phyloP scores from a whole-genome alignment of 83 land plant genomes.

The Picea abies region DNA sequence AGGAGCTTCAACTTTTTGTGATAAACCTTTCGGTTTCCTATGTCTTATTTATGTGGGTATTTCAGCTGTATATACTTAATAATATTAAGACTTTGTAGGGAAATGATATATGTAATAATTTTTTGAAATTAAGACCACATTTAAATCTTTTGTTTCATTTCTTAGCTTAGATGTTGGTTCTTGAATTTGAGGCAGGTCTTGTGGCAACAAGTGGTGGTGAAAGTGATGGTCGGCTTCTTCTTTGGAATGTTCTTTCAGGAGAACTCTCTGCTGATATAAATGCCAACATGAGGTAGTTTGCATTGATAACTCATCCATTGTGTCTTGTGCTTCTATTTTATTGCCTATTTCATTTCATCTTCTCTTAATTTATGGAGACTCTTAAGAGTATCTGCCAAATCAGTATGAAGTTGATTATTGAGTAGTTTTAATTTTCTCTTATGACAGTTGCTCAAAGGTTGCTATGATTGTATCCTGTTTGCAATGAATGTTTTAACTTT shows the following conservation, averaged over 20 bases:
- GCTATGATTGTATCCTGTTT: neutral
- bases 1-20: too few relatives aligned
- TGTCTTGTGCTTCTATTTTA: neutral
- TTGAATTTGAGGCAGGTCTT: slow-evolving; percentile 39
- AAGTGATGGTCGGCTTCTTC: slow-evolving; percentile 49
- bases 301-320: neutral
- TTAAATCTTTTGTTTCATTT: neutral
- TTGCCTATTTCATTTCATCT: neutral
- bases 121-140: too few relatives aligned
- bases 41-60: too few relatives aligned
- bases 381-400: neutral
- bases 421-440: neutral
- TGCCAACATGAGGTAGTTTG: slow-evolving; percentile 29
- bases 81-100: too few relatives aligned
- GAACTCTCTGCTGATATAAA: slow-evolving; percentile 55
- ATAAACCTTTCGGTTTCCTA: too few relatives aligned
- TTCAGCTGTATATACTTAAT: too few relatives aligned
- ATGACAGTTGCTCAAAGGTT: neutral
- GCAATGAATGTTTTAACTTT: neutral
- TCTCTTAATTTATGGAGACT: neutral
- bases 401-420: neutral
- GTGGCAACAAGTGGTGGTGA: slow-evolving; percentile 66
- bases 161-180: neutral
- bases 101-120: too few relatives aligned
- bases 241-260: slow-evolving; percentile 64